Conservation (phyloP, 2,329 filamentous ascomycete species). For the Alternaria sp. region DNA sequence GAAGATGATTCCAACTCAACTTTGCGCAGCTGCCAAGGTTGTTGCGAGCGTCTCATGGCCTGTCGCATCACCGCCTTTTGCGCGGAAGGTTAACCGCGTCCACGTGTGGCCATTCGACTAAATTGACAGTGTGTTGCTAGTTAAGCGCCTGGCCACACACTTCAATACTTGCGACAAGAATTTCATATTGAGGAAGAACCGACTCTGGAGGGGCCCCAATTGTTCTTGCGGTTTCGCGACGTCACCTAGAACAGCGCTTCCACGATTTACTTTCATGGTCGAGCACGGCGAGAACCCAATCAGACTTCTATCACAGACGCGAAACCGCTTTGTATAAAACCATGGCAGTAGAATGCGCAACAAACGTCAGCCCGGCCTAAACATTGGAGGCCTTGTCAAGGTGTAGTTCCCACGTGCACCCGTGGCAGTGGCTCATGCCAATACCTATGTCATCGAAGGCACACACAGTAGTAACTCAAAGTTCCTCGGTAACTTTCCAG, state of each 20-base stretch:
- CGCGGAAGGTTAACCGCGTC: not conserved
- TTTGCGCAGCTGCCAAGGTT: not conserved
- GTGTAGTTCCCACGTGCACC: not conserved
- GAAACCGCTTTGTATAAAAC: not conserved
- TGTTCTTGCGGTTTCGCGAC: not conserved
- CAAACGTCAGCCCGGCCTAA: not conserved
- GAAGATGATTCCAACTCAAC: not conserved
- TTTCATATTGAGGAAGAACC: not conserved
- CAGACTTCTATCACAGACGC: not conserved
- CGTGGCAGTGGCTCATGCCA: not conserved
- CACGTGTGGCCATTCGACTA: no score
- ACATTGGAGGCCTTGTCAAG: not conserved
- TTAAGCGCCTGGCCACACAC: not conserved
- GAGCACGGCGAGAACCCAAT: not conserved
- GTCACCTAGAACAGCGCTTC: not conserved
- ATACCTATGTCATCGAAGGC: not conserved
- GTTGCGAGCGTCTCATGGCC: not conserved
- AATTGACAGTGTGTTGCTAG: not conserved
- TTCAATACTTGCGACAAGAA: not conserved
- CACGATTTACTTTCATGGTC: not conserved
- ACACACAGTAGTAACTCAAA: not conserved
- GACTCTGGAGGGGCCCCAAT: not conserved
- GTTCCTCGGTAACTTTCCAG: constrained; percentile 8
- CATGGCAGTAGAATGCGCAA: not conserved
- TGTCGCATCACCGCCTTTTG: not conserved